phyloP scores from a whole-genome alignment of 176 grass and related monocot genomes.

The Elaeis guineensis region DNA sequence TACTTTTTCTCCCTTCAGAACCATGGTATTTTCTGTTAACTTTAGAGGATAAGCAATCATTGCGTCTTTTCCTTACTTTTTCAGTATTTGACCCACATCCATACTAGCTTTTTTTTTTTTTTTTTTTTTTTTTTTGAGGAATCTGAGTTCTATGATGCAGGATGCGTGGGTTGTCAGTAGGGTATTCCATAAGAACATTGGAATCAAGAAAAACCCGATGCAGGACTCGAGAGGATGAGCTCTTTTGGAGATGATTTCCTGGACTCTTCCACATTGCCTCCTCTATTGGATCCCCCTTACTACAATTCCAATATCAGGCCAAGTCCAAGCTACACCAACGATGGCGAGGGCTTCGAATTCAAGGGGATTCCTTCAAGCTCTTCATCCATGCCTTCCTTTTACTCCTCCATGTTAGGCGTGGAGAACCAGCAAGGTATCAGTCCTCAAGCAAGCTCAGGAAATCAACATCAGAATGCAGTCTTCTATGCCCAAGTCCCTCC shows the following conservation, averaged over 20 bases:
- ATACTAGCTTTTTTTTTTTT: too few species aligned
- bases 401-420: not conserved
- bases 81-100: not conserved
- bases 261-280: constrained; percentile 44
- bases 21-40: too few species aligned
- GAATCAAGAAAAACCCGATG: constrained; percentile 26
- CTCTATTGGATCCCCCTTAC: constrained; percentile 35
- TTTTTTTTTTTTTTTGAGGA: not conserved
- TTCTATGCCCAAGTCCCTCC: constrained; percentile 21
- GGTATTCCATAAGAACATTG: constrained; percentile 63
- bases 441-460: not conserved
- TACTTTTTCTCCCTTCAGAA: too few species aligned
- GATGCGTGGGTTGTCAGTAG: constrained; percentile 89
- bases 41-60: too few species aligned
- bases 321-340: constrained; percentile 16
- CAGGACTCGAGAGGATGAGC: constrained; percentile 34
- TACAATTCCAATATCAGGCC: not conserved
- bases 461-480: not conserved
- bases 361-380: not conserved
- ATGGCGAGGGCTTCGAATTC: constrained; percentile 20
- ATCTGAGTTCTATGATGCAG: constrained; percentile 20
- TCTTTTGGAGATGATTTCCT: constrained; percentile 45
- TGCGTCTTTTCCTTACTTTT: not conserved
- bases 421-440: not conserved
- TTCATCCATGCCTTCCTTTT: constrained; percentile 1